A percentile compares a stretch with the other conserved stretches of the same genome.
Conservation (phyloP, 2,329 filamentous ascomycete genomes). For the Colletotrichum orbiculare region DNA sequence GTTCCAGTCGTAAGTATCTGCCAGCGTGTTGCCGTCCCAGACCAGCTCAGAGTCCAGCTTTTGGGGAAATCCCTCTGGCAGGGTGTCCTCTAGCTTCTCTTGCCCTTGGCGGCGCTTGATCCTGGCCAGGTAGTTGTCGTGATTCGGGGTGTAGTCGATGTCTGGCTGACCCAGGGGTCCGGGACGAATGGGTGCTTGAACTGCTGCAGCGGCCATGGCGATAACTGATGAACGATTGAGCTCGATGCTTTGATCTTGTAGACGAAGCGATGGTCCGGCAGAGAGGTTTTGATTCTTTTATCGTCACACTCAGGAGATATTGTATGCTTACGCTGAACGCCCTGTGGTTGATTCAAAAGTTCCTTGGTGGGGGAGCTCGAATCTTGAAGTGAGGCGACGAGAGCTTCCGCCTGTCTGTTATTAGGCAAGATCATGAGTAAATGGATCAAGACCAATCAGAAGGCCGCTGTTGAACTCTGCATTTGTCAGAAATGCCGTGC, state of each 20-base stretch:
- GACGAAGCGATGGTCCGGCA: background rate
- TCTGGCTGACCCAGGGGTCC: conserved; percentile 63
- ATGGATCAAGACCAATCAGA: background rate
- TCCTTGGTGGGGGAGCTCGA: background rate
- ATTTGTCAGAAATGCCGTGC: conserved; percentile 17
- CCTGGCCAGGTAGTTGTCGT: conserved; percentile 63
- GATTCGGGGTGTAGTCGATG: conserved; percentile 67
- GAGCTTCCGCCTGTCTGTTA: background rate
- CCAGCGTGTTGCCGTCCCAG: conserved; percentile 65
- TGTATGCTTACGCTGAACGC: background rate
- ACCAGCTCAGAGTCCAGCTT: conserved; percentile 62
- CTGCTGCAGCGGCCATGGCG: conserved; percentile 40
- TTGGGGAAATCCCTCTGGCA: conserved; percentile 63
- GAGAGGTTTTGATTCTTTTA: too few relatives aligned
- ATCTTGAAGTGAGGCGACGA: background rate
- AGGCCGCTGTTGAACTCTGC: background rate
- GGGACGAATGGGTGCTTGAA: conserved; percentile 22
- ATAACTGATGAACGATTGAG: too few relatives aligned
- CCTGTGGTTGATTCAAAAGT: background rate
- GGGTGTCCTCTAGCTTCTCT: conserved; percentile 49
- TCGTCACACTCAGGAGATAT: conserved; percentile 1
- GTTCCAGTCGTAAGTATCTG: conserved; percentile 62
- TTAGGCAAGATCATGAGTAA: background rate
- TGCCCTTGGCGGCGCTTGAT: conserved; percentile 55
- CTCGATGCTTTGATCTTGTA: too few relatives aligned